Conservation (phyloP, 805 yeast genomes). For the Candida berthetii region DNA sequence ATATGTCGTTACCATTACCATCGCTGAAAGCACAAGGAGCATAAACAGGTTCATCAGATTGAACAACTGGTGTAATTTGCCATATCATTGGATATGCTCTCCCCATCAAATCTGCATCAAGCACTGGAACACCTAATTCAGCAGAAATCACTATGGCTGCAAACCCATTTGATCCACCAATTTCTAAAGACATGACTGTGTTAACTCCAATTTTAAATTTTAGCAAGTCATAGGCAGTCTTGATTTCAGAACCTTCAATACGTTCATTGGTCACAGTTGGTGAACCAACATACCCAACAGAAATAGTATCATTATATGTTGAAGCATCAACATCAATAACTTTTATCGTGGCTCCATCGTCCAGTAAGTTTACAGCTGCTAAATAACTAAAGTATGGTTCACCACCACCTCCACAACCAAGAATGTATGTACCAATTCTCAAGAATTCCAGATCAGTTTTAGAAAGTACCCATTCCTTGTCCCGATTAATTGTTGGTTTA, state of each 20-base stretch:
- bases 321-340: slow-evolving; percentile 29
- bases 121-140: slow-evolving; percentile 22
- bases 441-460: slow-evolving; percentile 32
- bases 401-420: slow-evolving; percentile 45
- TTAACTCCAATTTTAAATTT: slow-evolving; percentile 21
- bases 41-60: slow-evolving; percentile 12
- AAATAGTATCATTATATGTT: slow-evolving; percentile 16
- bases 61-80: slow-evolving; percentile 32
- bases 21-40: slow-evolving; percentile 27
- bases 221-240: slow-evolving; percentile 17
- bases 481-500: slow-evolving; percentile 20
- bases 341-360: slow-evolving; percentile 24
- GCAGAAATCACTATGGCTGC: slow-evolving; percentile 23
- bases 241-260: slow-evolving; percentile 31
- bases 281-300: slow-evolving; percentile 33
- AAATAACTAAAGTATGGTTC: slow-evolving; percentile 31
- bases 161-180: slow-evolving; percentile 39
- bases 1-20: slow-evolving; percentile 36
- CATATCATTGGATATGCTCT: slow-evolving; percentile 40
- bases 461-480: slow-evolving; percentile 31
- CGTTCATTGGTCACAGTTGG: slow-evolving; percentile 42
- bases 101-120: slow-evolving; percentile 40
- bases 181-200: slow-evolving; percentile 31
- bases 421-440: slow-evolving; percentile 32
- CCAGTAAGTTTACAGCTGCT: slow-evolving; percentile 24